Base-by-base conservation (phyloP, 108 stramenopile species). In the Nitzschia sp. region DNA sequence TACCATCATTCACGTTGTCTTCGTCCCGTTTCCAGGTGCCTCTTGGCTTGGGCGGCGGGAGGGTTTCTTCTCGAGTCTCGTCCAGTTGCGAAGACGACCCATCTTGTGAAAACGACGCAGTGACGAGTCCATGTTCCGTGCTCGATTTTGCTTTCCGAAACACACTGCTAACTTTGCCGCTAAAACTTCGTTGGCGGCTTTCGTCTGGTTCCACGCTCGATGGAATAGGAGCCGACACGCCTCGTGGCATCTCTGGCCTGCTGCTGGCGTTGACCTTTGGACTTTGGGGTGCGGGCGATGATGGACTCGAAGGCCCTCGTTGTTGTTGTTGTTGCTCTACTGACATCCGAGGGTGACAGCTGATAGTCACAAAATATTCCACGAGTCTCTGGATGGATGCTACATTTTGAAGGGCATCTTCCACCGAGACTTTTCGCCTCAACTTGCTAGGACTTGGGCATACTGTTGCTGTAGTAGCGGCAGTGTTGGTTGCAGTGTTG, bases 301-400 rank as follows among this genome's bases (percentile, higher is more conserved):
- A n/a, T n/a, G n/a, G n/a, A n/a, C 32, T 65, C 9, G 60, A 22
- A 44, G 36, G 60, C 32, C 21, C 1, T 17, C 30, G 56, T 19
- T 8, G 38, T 45, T 41, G 31, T 19, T 5, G 60, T 45, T 61
- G 16, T 2, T 31, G 38, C 9, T n/a, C 19, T 5, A 19, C 9
- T 52, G 50, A n/a, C 19, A 5, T 6, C 19, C 63, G 28, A 23
- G 75, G 75, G 11, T 44, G 72, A 53, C 81, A 78, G 22, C 84
- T 78, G 28, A 95, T 78, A 52, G 92, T 83, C 27, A 91, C 72
- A 71, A 95, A 95, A 61, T 95, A 95, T 63, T 95, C 94, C 25
- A 95, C 91, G 25, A 95, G 78, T 35, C 93, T 78, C 45, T 80
- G 84, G 16, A 72, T 48, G 9, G 77, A 45, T 6, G 77, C 66